Evolutionary conservation across 768 basidiomycete species (phyloP), one percentile per base, ranked within the genome.

Genomic region (Nevesoporus exiguus): DNA sequence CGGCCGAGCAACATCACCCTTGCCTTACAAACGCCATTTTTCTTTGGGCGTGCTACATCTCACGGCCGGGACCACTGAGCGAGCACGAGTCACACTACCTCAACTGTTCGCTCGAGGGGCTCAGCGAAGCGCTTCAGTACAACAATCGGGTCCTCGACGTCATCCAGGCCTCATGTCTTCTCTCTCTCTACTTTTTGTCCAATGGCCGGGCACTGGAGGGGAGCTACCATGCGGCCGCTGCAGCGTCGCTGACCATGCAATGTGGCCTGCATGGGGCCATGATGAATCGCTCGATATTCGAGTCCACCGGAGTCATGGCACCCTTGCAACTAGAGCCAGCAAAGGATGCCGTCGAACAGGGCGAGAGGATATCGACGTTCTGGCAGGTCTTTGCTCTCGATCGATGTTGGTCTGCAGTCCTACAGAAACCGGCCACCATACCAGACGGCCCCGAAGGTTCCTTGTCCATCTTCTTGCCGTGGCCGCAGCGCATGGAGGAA

Each of bases 361-460:
- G 84, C 44, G 87, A 90, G 64, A 77, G 86, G 39, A 83, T 90
- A 52, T 68, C 84, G 36, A 78, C 88, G 0, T 93, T 93, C 61
- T 93, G 90, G 90, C 87, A 90, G 65, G 86, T 88, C 11, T 93
- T 84, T 69, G 81, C 82, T 61, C 74, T 91, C 58, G 90, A 93
- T 69, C 81, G 85, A 29, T 89, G 87, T 64, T 90, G 88, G 87
- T 88, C 88, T 21, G 83, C 85, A 6, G 80, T 83, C 10, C 77
- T 90, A 7, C 84, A 82, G 29, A 84, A 85, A 56, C 86, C 88
- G 5, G 73, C 76, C 10, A 74, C 83, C 39, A 81, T 91, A 39
- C 80, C 83, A 15, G 88, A 91, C 59, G 80, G 81, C 46, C 73
- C 77, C 33, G 78, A 82, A 51, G 73, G 78, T 11, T 78, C 74